These are phyloP conservation scores for Ceratocystis huliohia DNA, from an alignment of 2,329 filamentous ascomycete species.

Conservation along the genomic window DNA sequence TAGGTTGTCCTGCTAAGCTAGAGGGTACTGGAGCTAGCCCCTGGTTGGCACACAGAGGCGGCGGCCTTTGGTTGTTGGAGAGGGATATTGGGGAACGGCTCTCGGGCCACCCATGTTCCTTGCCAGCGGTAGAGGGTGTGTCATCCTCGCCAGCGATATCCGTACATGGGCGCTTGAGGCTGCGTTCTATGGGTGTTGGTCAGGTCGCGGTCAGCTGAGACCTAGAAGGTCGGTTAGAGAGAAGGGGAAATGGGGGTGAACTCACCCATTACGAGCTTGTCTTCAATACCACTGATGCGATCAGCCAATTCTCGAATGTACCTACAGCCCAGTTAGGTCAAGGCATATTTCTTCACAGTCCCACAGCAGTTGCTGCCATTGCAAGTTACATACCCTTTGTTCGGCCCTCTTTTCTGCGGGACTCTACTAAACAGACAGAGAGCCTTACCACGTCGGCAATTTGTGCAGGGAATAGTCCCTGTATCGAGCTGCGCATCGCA, in stretches of 20 bases:
- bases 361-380: not conserved
- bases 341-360: conserved; percentile 13
- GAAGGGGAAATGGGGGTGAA: not conserved
- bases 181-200: conserved; percentile 7
- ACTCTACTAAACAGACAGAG: conserved; percentile 74
- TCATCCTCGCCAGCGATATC: conserved; percentile 33
- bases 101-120: not conserved
- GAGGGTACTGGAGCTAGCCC: not conserved
- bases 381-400: conserved; percentile 65
- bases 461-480: conserved; percentile 62
- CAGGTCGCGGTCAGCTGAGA: not conserved
- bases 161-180: conserved; percentile 37
- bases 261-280: conserved; percentile 45
- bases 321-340: conserved; percentile 32
- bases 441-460: conserved; percentile 65
- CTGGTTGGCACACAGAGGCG: not conserved
- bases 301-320: conserved; percentile 91
- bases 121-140: not conserved
- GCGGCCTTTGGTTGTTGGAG: not conserved
- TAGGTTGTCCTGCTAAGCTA: not conserved
- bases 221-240: too few species aligned
- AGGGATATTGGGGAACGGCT: not conserved
- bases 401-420: conserved; percentile 77
- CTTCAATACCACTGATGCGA: conserved; percentile 68
- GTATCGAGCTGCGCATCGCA: conserved; percentile 70